Evolutionary conservation across 2,329 filamentous ascomycete genomes (phyloP), one percentile per base, ranked within the genome.

Genomic region (Alternaria arborescens): DNA sequence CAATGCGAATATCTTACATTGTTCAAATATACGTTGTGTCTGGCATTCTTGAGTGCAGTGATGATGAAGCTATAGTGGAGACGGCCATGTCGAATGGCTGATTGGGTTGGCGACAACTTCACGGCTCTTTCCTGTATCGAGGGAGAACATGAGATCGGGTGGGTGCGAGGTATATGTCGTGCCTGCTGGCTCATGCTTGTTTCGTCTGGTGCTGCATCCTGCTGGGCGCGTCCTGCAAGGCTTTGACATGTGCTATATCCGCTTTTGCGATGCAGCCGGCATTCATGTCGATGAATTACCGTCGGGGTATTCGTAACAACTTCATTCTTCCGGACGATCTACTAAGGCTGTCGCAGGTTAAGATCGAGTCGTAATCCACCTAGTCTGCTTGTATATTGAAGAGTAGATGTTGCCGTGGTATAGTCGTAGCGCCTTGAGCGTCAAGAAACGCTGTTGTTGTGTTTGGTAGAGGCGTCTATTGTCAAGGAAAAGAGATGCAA

Each of bases 1-100:
- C 10, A 58, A 58, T 53, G 11, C 14, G 8, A 53, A 53, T 41
- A 47, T 26, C 24, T 12, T 53, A 46, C 18, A 38, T 24, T 24
- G 8, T 10, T 30, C 14, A 2, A 40, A 3, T 40, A 24, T 46
- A 22, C 18, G 28, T 12, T 12, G 12, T 30, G 26, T 38, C 24
- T 2, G 24, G 14, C 10, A 57, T 30, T 1, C 20, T 30, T 11
- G 3, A 38, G 30, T 51, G 12, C n/a, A 38, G 52, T 24, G 12
- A 41, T 40, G 2, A 30, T 2, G n/a, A 22, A 20, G 16, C 3
- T 0, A 7, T 24, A 24, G 24, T 0, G 24, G 24, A 24, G 24
- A 2, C 1, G 24, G 2, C 1, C 7, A 24, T 24, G 24, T 24
- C 7, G 24, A 7, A 24, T 0, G 24, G 8, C 24, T 24, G 24